A percentile compares a stretch with the other conserved stretches of the same genome.
These are phyloP conservation scores for Echria macrotheca DNA, from an alignment of 495 filamentous ascomycete genomes.

Conservation along the genomic window DNA sequence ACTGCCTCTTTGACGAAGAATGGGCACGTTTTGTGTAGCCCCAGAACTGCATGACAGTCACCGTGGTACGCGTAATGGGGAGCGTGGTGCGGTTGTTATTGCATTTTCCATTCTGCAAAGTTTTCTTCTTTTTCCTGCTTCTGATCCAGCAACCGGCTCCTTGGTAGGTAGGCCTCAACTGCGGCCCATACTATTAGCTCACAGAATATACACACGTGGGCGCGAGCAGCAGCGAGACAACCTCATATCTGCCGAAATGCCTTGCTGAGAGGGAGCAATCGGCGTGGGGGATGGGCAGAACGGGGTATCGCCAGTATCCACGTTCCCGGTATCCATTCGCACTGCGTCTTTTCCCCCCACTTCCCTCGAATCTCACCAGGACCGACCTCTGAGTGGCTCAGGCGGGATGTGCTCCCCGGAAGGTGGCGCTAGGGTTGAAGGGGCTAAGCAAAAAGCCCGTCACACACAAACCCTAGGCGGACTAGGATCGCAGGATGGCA, in stretches of 20 bases:
- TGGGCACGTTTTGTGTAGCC: too few relatives aligned
- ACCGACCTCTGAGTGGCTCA: not conserved
- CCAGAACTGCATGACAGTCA: not conserved
- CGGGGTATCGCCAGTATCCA: not conserved
- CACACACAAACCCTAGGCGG: too few relatives aligned
- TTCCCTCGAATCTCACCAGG: not conserved
- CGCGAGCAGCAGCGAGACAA: not conserved
- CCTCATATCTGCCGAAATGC: not conserved
- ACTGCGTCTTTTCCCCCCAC: not conserved
- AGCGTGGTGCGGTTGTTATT: not conserved
- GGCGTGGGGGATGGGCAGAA: slow-evolving; percentile 1
- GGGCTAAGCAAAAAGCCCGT: too few relatives aligned
- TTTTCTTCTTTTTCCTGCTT: not conserved
- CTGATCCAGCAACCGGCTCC: not conserved
- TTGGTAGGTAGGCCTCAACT: not conserved
- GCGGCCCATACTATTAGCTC: not conserved
- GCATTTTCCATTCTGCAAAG: not conserved
- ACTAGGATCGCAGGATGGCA: too few relatives aligned
- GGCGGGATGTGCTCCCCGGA: too few relatives aligned
- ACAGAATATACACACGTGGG: not conserved
- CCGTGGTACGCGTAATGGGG: not conserved
- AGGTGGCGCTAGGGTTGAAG: too few relatives aligned
- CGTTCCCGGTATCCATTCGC: not conserved
- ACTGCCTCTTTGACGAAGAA: too few relatives aligned
- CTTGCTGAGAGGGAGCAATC: slow-evolving; percentile 4